Conservation (phyloP, 1,139 yeast species). For the Geotrichum australiense region DNA sequence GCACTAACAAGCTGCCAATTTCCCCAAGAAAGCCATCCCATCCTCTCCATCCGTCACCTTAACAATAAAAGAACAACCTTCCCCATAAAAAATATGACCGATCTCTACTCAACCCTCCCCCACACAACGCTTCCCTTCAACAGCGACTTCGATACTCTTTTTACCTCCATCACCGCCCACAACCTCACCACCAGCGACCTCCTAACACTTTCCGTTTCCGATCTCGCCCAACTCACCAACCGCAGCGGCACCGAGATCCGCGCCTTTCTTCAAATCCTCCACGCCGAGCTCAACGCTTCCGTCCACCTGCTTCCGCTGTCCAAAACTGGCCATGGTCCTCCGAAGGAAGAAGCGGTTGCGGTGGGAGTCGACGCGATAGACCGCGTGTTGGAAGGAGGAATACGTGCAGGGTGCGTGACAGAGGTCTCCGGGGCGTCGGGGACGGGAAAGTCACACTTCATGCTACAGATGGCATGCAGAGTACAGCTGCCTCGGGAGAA, state of each 20-base stretch:
- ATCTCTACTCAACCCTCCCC: slow-evolving; percentile 14
- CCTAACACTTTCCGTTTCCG: slow-evolving; percentile 35
- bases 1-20: too few species aligned
- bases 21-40: too few species aligned
- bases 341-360: slow-evolving; percentile 2
- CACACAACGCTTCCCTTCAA: slow-evolving; percentile 11
- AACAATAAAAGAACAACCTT: too few species aligned
- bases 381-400: slow-evolving; percentile 39
- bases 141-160: slow-evolving; percentile 29
- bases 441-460: slow-evolving; percentile 74
- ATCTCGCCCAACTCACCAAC: slow-evolving; percentile 41
- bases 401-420: slow-evolving; percentile 57
- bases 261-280: slow-evolving; percentile 34
- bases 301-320: slow-evolving; percentile 6
- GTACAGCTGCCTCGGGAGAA: slow-evolving; percentile 44
- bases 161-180: slow-evolving; percentile 25
- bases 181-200: slow-evolving; percentile 40
- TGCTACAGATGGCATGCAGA: slow-evolving; percentile 55
- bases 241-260: slow-evolving; percentile 45
- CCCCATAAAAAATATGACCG: too few species aligned
- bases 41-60: too few species aligned
- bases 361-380: slow-evolving; percentile 10
- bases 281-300: slow-evolving; percentile 8
- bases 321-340: slow-evolving; percentile 8
- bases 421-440: slow-evolving; percentile 84